phyloP scores from a whole-genome alignment of 1,284 basidiomycete genomes.

The Jaminaea rosea region DNA sequence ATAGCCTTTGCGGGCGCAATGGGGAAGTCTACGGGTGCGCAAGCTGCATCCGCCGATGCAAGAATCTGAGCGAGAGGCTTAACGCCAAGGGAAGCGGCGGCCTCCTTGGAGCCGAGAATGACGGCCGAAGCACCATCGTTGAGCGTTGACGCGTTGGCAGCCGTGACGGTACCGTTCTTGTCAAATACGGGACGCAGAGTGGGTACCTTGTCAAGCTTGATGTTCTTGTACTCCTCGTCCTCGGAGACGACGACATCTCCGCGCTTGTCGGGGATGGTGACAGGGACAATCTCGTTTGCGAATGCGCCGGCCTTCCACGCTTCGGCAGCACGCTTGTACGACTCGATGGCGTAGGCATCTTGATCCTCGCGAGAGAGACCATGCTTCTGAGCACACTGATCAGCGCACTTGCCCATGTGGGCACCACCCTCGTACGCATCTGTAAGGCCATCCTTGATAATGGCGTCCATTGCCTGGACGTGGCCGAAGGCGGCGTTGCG shows the following conservation, averaged over 20 bases:
- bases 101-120: constrained; percentile 44
- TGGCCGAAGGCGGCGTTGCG: constrained; percentile 83
- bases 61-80: constrained; percentile 50
- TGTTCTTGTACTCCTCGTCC: constrained; percentile 85
- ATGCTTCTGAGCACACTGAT: constrained; percentile 48
- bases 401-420: constrained; percentile 46
- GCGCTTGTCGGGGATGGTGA: constrained; percentile 70
- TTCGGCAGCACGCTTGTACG: constrained; percentile 81
- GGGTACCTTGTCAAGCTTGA: constrained; percentile 49
- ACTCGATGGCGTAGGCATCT: constrained; percentile 71
- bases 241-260: constrained; percentile 73
- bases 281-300: constrained; percentile 77
- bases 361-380: constrained; percentile 48
- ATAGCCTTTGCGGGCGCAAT: constrained; percentile 84
- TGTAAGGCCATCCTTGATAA: constrained; percentile 78
- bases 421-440: constrained; percentile 29
- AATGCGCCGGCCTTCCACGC: constrained; percentile 83
- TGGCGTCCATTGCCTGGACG: constrained; percentile 73
- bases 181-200: constrained; percentile 49
- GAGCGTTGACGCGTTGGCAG: constrained; percentile 50
- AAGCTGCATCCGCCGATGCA: constrained; percentile 91
- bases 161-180: constrained; percentile 50
- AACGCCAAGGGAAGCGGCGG: constrained; percentile 43
- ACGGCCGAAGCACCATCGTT: constrained; percentile 51
- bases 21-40: constrained; percentile 95